Evolutionary conservation across 2,329 filamentous ascomycete genomes (phyloP).

Genomic region (Ceratocystis diversiconidia): DNA sequence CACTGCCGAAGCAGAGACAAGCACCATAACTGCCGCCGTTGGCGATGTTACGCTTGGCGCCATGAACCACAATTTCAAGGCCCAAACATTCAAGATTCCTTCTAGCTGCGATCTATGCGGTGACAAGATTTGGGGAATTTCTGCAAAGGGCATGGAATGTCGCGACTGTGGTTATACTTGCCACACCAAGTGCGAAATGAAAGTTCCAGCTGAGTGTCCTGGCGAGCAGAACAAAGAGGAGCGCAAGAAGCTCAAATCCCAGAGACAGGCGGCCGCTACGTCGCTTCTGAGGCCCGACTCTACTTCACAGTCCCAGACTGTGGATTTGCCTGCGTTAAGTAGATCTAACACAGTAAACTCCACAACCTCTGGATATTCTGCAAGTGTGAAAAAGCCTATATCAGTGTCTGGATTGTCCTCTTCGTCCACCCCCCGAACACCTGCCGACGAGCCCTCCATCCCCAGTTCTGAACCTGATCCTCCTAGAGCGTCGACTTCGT

Average conservation of each 20-base stretch:
- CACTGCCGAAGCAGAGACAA: constrained; percentile 83
- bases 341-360: constrained; percentile 84
- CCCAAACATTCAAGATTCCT: constrained; percentile 98
- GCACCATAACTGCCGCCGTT: constrained; percentile 78
- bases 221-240: constrained; percentile 90
- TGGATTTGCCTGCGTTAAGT: constrained; percentile 54
- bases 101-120: constrained; percentile 96
- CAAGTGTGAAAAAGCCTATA: constrained; percentile 62
- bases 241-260: constrained; percentile 80
- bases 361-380: constrained; percentile 73
- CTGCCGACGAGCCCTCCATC: constrained; percentile 35
- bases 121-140: constrained; percentile 92
- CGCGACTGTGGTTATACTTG: constrained; percentile 95
- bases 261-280: constrained; percentile 68
- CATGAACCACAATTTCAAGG: constrained; percentile 93
- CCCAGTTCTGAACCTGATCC: constrained; percentile 20
- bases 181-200: constrained; percentile 98
- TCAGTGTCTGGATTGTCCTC: constrained; percentile 37
- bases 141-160: constrained; percentile 92
- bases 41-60: constrained; percentile 87
- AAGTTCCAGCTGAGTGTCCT: constrained; percentile 88
- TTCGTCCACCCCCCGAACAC: constrained; percentile 23
- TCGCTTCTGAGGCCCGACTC: constrained; percentile 36
- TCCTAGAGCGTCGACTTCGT: constrained; percentile 15
- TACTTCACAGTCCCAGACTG: constrained; percentile 36